Evolutionary conservation across 345 rosid genomes (phyloP).

Genomic region (Eucalyptus polyanthemos): DNA sequence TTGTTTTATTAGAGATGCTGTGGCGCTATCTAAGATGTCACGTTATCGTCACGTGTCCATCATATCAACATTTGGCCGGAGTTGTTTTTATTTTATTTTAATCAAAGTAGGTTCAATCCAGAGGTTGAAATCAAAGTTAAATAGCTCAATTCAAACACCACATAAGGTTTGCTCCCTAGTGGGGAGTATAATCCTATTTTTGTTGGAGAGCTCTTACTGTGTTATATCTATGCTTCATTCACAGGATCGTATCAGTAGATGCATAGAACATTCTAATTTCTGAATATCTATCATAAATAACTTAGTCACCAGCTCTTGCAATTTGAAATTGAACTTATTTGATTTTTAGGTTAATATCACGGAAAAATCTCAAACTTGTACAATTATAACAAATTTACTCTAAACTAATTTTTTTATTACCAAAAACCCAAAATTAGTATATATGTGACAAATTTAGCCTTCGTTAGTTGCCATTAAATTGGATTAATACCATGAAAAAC

Average conservation of each 20-base stretch:
- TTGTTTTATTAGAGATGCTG: not conserved
- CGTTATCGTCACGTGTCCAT: not conserved
- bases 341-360: no score
- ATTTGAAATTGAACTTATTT: not conserved
- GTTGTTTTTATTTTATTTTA: not conserved
- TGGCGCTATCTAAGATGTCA: no score
- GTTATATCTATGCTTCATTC: not conserved
- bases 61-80: not conserved
- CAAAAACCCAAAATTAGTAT: no score
- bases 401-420: no score
- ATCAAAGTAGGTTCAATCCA: not conserved
- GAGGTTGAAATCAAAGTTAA: no score
- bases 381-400: no score
- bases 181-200: not conserved
- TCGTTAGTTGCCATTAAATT: no score
- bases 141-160: not conserved
- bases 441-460: no score
- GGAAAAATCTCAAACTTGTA: no score
- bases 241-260: not conserved
- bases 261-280: not conserved
- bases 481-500: rapidly evolving
- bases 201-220: not conserved
- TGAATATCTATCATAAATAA: not conserved
- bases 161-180: not conserved
- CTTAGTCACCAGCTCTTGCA: not conserved